phyloP scores from a whole-genome alignment of 352 stramenopile genomes.

The Phytophthora brassicae region DNA sequence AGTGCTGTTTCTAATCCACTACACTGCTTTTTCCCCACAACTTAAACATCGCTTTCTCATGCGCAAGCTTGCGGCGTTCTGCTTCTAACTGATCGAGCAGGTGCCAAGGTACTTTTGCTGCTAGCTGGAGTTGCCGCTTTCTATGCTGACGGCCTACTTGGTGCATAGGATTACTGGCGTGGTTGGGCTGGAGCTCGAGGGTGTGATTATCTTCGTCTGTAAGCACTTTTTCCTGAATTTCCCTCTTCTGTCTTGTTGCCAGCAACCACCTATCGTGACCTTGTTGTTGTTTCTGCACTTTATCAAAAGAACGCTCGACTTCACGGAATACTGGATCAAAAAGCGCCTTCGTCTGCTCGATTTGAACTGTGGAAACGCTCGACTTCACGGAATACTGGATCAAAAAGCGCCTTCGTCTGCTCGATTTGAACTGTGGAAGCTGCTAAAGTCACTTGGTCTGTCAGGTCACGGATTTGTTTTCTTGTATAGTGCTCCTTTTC shows the following conservation, averaged over 20 bases:
- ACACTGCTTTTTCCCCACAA: slow-evolving; percentile 42
- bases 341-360: slow-evolving; percentile 59
- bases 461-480: slow-evolving; percentile 36
- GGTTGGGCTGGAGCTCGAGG: background rate
- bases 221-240: background rate
- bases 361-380: slow-evolving; percentile 49
- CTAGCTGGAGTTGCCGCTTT: slow-evolving; percentile 35
- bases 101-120: slow-evolving; percentile 68
- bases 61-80: slow-evolving; percentile 45
- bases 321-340: slow-evolving; percentile 68
- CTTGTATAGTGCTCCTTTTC: slow-evolving; percentile 28
- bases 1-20: slow-evolving; percentile 9
- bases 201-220: slow-evolving; percentile 1
- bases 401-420: slow-evolving; percentile 63
- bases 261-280: slow-evolving; percentile 18
- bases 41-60: slow-evolving; percentile 67
- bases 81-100: slow-evolving; percentile 63
- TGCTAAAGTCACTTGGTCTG: slow-evolving; percentile 48
- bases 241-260: slow-evolving; percentile 6
- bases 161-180: slow-evolving; percentile 5
- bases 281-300: slow-evolving; percentile 42
- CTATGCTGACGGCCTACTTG: slow-evolving; percentile 31
- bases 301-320: slow-evolving; percentile 47
- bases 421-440: slow-evolving; percentile 57
- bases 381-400: slow-evolving; percentile 60